phyloP scores from a whole-genome alignment of 2,329 filamentous ascomycete genomes.

The Sordariomycetes sp. region DNA sequence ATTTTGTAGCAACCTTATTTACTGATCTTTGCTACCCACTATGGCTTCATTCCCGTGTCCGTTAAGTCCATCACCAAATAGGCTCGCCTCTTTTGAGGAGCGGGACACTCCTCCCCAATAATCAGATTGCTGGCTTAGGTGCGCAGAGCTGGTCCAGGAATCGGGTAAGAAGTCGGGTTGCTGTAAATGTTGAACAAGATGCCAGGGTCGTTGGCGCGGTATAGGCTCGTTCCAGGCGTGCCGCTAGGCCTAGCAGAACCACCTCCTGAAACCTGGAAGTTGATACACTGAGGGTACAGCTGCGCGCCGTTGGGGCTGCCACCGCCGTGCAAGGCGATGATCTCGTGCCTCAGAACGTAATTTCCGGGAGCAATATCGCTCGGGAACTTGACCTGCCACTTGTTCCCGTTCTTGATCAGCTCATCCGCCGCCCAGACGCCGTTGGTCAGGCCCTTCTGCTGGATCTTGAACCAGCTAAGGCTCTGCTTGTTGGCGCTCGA shows the following conservation, averaged over 20 bases:
- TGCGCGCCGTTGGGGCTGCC: constrained; percentile 30
- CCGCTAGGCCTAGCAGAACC: constrained; percentile 14
- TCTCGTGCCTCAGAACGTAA: constrained; percentile 46
- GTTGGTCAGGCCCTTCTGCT: constrained; percentile 39
- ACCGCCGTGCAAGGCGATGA: constrained; percentile 44
- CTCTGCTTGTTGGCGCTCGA: constrained; percentile 37
- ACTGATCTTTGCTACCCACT: neutral
- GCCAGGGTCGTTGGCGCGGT: constrained; percentile 21
- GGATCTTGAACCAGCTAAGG: constrained; percentile 55
- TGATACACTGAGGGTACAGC: constrained; percentile 41
- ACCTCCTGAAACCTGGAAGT: constrained; percentile 33
- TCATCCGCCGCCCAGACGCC: constrained; percentile 45
- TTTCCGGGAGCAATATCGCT: constrained; percentile 35
- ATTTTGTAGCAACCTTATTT: neutral
- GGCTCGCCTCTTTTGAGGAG: too few relatives aligned
- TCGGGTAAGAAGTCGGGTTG: constrained; percentile 14
- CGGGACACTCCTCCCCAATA: too few relatives aligned
- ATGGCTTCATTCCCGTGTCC: neutral
- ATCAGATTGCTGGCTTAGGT: neutral
- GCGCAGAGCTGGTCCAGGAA: constrained; percentile 15
- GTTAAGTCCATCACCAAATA: too few relatives aligned
- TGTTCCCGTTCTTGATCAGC: constrained; percentile 33
- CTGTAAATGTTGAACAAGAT: constrained; percentile 23
- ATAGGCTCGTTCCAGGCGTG: constrained; percentile 22
- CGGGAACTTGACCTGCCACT: constrained; percentile 38